These are phyloP conservation scores for Podospora comata DNA, from an alignment of 495 filamentous ascomycete genomes.

Conservation along the genomic window DNA sequence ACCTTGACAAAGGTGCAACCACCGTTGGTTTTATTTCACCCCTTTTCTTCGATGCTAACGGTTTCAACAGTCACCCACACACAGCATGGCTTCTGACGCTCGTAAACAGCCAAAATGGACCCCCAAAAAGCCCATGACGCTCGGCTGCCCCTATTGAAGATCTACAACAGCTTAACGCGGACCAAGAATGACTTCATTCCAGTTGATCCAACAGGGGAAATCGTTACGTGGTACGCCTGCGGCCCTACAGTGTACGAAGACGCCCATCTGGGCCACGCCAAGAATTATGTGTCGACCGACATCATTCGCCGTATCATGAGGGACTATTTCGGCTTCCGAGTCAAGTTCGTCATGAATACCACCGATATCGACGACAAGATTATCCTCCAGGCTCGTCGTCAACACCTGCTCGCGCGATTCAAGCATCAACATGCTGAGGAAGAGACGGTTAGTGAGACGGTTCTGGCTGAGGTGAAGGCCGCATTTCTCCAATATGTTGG, in stretches of 20 bases:
- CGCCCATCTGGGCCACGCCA: slow-evolving; percentile 70
- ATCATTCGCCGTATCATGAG: slow-evolving; percentile 72
- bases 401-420: slow-evolving; percentile 56
- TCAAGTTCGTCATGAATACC: slow-evolving; percentile 81
- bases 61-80: not conserved
- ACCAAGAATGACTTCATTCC: slow-evolving; percentile 70
- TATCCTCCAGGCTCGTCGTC: slow-evolving; percentile 68
- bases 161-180: slow-evolving; percentile 66
- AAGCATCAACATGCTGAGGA: slow-evolving; percentile 33
- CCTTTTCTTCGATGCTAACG: too few species aligned
- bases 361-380: slow-evolving; percentile 86
- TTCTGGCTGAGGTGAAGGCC: slow-evolving; percentile 25
- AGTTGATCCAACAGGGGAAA: slow-evolving; percentile 51
- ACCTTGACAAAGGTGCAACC: too few species aligned
- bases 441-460: slow-evolving; percentile 24
- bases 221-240: slow-evolving; percentile 73
- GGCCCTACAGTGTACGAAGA: slow-evolving; percentile 84
- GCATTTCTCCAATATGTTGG: slow-evolving; percentile 29
- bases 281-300: slow-evolving; percentile 81
- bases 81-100: slow-evolving; percentile 24
- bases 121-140: slow-evolving; percentile 22
- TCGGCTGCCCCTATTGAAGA: slow-evolving; percentile 38
- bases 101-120: slow-evolving; percentile 30
- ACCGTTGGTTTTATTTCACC: too few species aligned
- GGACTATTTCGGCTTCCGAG: slow-evolving; percentile 72